Base-by-base conservation (phyloP, 768 basidiomycete genomes). In the Mycena polygramma region DNA sequence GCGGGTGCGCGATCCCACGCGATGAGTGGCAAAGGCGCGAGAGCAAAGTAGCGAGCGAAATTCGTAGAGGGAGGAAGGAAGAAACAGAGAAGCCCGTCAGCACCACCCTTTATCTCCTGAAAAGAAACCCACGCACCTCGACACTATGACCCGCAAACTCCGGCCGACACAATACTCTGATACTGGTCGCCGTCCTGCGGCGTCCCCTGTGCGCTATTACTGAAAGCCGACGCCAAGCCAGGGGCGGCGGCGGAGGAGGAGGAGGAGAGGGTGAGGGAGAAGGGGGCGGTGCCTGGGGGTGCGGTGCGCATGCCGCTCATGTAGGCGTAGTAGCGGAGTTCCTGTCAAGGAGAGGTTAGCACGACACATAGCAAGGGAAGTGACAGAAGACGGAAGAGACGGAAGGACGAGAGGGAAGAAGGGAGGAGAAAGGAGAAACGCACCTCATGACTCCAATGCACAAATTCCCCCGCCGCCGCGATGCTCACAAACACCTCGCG, bases 81-180 rank as follows among this genome's bases (percentile, higher is more conserved):
- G n/a, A n/a, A n/a, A n/a, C n/a, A n/a, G n/a, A n/a, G n/a, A n/a
- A n/a, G n/a, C n/a, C n/a, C n/a, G n/a, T n/a, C n/a, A n/a, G n/a
- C n/a, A n/a, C n/a, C n/a, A n/a, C n/a, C n/a, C n/a, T n/a, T n/a
- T n/a, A n/a, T n/a, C n/a, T n/a, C n/a, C n/a, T n/a, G n/a, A n/a
- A n/a, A n/a, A 48, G 17, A n/a, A 51, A 46, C n/a, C 10, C 30
- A 69, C 69, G 51, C 67, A 85, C 84, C 82, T 85, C 84, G 72
- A 84, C 79, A 48, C 83, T 83, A 68, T 84, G 83, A 46, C 79
- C 80, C 14, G 80, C 78, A 59, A 77, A 84, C 59, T 78, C 78
- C 8, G 74, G 77, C 7, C 79, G 75, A 2, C 81, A 75, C 76
- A 57, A 85, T 79, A 57, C 63, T 77, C 78, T 77, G 74, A 52